Conservation (phyloP, 2,329 filamentous ascomycete genomes). For the Penicillium sumatraense region DNA sequence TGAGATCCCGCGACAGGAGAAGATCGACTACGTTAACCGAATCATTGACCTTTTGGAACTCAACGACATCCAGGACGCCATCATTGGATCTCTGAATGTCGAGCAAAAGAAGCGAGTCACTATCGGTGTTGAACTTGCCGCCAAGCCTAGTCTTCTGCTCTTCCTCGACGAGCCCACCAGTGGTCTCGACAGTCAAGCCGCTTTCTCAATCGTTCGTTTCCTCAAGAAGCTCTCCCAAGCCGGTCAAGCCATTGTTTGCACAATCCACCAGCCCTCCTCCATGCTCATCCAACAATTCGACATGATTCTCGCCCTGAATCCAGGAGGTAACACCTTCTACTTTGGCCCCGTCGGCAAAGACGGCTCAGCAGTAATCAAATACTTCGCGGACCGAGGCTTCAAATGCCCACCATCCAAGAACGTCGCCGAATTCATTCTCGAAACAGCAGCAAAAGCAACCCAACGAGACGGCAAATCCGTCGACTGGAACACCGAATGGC, state of each 20-base stretch:
- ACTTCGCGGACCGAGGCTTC: constrained; percentile 69
- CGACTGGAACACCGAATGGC: constrained; percentile 79
- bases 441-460: constrained; percentile 64
- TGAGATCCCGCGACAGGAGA: constrained; percentile 60
- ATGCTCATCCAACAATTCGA: constrained; percentile 74
- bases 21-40: constrained; percentile 68
- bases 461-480: constrained; percentile 61
- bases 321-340: constrained; percentile 72
- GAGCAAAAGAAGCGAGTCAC: constrained; percentile 74
- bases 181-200: constrained; percentile 71
- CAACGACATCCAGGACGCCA: constrained; percentile 68
- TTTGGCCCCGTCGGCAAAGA: constrained; percentile 74
- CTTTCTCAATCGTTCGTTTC: constrained; percentile 70
- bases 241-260: constrained; percentile 74
- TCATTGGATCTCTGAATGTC: constrained; percentile 67
- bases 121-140: constrained; percentile 74
- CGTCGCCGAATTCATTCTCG: constrained; percentile 69
- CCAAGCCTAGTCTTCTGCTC: constrained; percentile 68
- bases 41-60: constrained; percentile 70
- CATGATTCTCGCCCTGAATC: constrained; percentile 72
- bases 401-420: constrained; percentile 69
- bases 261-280: constrained; percentile 73
- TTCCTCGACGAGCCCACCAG: constrained; percentile 76
- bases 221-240: constrained; percentile 68
- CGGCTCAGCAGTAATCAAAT: constrained; percentile 67